Base-by-base conservation (phyloP, 352 stramenopile genomes). In the Pythium periplocum region DNA sequence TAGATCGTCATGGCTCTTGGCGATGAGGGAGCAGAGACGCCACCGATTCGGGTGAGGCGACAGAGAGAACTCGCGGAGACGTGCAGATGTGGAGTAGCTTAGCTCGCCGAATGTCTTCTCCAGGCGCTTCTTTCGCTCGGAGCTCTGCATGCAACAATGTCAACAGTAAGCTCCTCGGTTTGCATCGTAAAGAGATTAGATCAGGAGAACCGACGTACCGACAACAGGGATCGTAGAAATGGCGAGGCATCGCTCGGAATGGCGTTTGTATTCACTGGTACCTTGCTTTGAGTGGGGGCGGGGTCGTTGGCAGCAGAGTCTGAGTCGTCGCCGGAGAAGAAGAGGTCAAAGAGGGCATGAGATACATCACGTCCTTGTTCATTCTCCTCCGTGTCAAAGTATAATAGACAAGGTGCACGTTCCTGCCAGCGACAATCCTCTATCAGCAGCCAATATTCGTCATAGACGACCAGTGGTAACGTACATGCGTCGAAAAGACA, bases 1-100 rank as follows among this genome's bases (percentile, higher is more conserved):
- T 48, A 99, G 67, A 59, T 99, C 96, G 71, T 99, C 97, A 64
- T 97, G 97, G 48, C 90, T 98, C 78, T 93, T 99, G 34, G 98
- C 86, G 69, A 99, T 98, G 34, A 98, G 78, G 30, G 78, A 75
- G 34, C 78, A 63, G 30, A 93, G 51, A 7, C 68, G 66, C 72
- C 81, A 88, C 4, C 63, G 61, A 1, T 55, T 37, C 2, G 59
- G 45, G 36, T 68, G 7, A 9, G 42, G 1, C 26, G 37, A 37
- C 51, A 49, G n/a, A 50, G 38, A 26, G 55, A 45, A 2, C 8
- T 5, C 11, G 33, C 51, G 33, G 41, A 93, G 61, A 8, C 82
- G 75, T 17, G 71, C 59, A 5, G 61, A 55, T 41, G 70, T 71
- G 0, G 62, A 68, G 48, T 72, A 83, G 8, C 67, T 88, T 9